Evolutionary conservation across 139 green algal species (phyloP).

Genomic region (Auxenochlorella protothecoides): DNA sequence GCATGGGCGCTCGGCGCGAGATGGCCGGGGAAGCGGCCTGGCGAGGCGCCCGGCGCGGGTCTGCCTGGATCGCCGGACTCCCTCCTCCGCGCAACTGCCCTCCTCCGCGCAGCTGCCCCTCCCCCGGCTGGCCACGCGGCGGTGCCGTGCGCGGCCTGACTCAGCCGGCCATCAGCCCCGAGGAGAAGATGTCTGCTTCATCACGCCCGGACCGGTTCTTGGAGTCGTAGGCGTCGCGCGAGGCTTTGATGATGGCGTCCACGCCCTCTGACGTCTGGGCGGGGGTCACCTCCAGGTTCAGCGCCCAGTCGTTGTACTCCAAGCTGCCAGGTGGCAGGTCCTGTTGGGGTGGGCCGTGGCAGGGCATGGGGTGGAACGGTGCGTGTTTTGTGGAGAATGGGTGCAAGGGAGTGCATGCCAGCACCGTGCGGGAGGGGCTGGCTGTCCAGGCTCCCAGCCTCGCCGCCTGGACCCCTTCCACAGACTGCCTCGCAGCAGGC

Average conservation of each 20-base stretch:
- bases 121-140: not conserved
- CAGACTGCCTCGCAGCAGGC: no score
- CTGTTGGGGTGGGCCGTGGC: not conserved
- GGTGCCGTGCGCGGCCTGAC: no score
- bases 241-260: not conserved
- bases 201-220: not conserved
- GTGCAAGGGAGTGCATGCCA: not conserved
- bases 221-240: not conserved
- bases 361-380: no score
- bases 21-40: not conserved
- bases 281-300: conserved; percentile 15
- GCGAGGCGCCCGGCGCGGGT: no score
- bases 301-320: conserved; percentile 31
- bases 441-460: no score
- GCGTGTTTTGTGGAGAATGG: not conserved
- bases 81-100: not conserved
- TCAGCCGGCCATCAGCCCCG: not conserved
- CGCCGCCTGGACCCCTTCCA: no score
- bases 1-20: no score
- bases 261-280: conserved; percentile 3
- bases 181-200: not conserved
- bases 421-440: no score
- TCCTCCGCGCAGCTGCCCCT: not conserved
- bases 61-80: not conserved
- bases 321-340: conserved; percentile 21